Evolutionary conservation across 495 filamentous ascomycete genomes (phyloP).

Genomic region (Penicillium fimorum): DNA sequence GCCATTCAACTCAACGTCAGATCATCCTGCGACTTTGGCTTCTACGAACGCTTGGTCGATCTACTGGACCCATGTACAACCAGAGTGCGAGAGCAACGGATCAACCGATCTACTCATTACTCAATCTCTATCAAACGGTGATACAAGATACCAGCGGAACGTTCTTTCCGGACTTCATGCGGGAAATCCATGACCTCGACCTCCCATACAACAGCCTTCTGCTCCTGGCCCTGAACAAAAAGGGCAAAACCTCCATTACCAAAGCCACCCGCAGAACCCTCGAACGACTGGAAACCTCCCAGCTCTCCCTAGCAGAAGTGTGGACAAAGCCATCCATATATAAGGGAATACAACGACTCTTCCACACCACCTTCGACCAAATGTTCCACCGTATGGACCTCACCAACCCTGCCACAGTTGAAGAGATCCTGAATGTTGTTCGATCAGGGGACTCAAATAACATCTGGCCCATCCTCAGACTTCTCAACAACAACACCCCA

Average conservation of each 20-base stretch:
- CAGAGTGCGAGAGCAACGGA: slow-evolving; percentile 22
- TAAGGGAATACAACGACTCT: slow-evolving; percentile 25
- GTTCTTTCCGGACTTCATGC: slow-evolving; percentile 33
- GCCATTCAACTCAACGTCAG: slow-evolving; percentile 23
- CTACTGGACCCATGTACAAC: slow-evolving; percentile 26
- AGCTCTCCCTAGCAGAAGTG: slow-evolving; percentile 30
- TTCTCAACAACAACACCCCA: slow-evolving; percentile 40
- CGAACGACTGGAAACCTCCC: slow-evolving; percentile 30
- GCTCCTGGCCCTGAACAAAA: slow-evolving; percentile 30
- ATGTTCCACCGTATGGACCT: slow-evolving; percentile 38
- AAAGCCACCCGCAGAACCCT: slow-evolving; percentile 29
- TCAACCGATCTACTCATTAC: slow-evolving; percentile 24
- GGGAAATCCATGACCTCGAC: slow-evolving; percentile 32
- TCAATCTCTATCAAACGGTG: slow-evolving; percentile 32
- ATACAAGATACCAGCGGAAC: slow-evolving; percentile 11
- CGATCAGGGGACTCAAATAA: slow-evolving; percentile 33
- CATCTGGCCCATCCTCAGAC: slow-evolving; percentile 35
- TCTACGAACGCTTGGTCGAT: slow-evolving; percentile 31
- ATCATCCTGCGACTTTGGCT: slow-evolving; percentile 42
- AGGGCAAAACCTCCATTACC: slow-evolving; percentile 23
- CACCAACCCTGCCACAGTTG: slow-evolving; percentile 29
- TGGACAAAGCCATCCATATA: slow-evolving; percentile 30
- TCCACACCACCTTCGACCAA: slow-evolving; percentile 31
- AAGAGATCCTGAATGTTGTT: slow-evolving; percentile 31
- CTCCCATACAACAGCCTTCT: slow-evolving; percentile 37